phyloP scores from a whole-genome alignment of 1,139 yeast species.

The Candida pseudocylindracea region DNA sequence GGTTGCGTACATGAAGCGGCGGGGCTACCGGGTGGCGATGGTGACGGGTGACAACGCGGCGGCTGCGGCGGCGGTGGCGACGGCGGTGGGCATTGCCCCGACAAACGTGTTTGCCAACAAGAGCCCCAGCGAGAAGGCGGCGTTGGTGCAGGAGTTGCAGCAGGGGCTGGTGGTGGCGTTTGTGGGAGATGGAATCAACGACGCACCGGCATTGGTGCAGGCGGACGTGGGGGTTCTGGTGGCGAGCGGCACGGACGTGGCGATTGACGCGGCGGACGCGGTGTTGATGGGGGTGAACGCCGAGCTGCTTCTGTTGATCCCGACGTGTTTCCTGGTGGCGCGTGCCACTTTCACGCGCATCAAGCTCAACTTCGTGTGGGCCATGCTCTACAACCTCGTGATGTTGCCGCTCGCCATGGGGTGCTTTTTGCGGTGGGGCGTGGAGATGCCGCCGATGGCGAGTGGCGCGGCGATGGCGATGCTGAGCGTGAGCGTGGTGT shows the following conservation, averaged over 20 bases:
- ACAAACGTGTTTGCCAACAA: constrained; percentile 56
- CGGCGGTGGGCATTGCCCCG: constrained; percentile 39
- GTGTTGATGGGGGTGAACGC: constrained; percentile 26
- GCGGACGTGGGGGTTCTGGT: constrained; percentile 85
- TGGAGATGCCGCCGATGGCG: constrained; percentile 67
- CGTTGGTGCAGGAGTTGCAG: constrained; percentile 21
- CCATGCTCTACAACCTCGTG: constrained; percentile 58
- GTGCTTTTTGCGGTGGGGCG: constrained; percentile 50
- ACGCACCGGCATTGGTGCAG: constrained; percentile 83
- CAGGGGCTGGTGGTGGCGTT: constrained; percentile 36
- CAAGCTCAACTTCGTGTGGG: constrained; percentile 68
- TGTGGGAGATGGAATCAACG: constrained; percentile 94
- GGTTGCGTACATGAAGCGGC: constrained; percentile 24
- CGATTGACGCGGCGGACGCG: constrained; percentile 87
- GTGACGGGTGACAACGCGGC: constrained; percentile 68
- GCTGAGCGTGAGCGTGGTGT: constrained; percentile 75
- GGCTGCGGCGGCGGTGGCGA: constrained; percentile 47
- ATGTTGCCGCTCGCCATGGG: constrained; percentile 99
- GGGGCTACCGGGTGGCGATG: constrained; percentile 55
- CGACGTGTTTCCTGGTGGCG: constrained; percentile 58
- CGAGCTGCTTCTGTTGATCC: constrained; percentile 17
- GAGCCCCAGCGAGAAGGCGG: constrained; percentile 58
- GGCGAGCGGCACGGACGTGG: constrained; percentile 86
- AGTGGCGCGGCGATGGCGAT: constrained; percentile 91
- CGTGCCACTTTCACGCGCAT: constrained; percentile 50